A percentile compares a stretch with the other conserved stretches of the same genome.
Conservation (phyloP, 768 basidiomycete genomes). For the Leccinellum rugosiceps region DNA sequence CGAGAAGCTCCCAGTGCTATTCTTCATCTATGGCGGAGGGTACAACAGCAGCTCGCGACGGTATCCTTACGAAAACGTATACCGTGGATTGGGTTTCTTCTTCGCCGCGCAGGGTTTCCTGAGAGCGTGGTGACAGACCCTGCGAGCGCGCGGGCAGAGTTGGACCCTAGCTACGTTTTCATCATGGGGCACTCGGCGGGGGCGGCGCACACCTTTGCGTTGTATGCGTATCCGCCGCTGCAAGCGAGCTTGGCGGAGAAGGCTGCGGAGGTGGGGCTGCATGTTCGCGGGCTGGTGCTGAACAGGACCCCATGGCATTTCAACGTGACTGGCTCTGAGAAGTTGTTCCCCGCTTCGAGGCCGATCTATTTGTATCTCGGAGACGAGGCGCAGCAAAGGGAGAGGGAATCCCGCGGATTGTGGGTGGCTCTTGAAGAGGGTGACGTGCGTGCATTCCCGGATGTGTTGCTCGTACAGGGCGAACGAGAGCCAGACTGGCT, state of each 20-base stretch:
- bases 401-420: conserved; percentile 41
- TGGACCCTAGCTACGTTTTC: conserved; percentile 43
- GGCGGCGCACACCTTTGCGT: conserved; percentile 45
- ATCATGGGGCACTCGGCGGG: conserved; percentile 65
- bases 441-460: conserved; percentile 41
- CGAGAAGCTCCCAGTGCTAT: conserved; percentile 45
- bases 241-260: conserved; percentile 32
- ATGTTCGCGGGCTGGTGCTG: conserved; percentile 44
- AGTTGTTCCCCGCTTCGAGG: conserved; percentile 22
- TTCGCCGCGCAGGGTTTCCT: conserved; percentile 60
- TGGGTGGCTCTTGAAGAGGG: conserved; percentile 36
- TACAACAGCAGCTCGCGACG: conserved; percentile 53
- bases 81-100: conserved; percentile 55
- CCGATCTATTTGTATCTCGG: conserved; percentile 29
- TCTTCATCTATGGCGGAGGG: conserved; percentile 69
- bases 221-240: conserved; percentile 34
- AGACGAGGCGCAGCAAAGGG: conserved; percentile 41
- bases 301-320: conserved; percentile 46
- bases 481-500: conserved; percentile 54
- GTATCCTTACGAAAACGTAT: conserved; percentile 47
- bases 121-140: conserved; percentile 18
- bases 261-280: conserved; percentile 16
- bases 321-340: conserved; percentile 17
- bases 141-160: conserved; percentile 12
- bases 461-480: conserved; percentile 45